phyloP scores from a whole-genome alignment of 2,329 filamentous ascomycete genomes.

The Orbilia javanica region DNA sequence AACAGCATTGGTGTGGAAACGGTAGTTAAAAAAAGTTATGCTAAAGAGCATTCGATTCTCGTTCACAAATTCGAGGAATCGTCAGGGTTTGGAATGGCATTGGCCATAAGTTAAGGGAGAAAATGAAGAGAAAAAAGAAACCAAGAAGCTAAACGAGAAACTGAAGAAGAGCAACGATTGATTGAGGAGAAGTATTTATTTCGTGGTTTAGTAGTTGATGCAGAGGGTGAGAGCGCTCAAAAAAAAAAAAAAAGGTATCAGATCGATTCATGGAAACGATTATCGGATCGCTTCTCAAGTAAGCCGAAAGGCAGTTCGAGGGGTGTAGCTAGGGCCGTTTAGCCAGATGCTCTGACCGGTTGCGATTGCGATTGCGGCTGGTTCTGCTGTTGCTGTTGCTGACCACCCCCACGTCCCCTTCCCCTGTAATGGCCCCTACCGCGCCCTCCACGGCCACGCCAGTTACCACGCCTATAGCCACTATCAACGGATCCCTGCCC shows the following conservation, averaged over 20 bases:
- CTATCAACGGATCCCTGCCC: slow-evolving; percentile 95
- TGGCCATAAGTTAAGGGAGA: neutral
- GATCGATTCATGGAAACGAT: neutral
- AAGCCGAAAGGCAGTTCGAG: neutral
- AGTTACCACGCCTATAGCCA: slow-evolving; percentile 76
- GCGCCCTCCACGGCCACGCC: slow-evolving; percentile 78
- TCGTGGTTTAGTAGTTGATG: neutral
- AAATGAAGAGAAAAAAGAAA: neutral
- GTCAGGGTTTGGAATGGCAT: neutral
- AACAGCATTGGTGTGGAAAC: slow-evolving; percentile 1
- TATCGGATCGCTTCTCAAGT: neutral
- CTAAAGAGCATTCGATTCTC: slow-evolving; percentile 14
- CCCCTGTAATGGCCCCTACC: slow-evolving; percentile 66
- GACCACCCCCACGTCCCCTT: slow-evolving; percentile 67
- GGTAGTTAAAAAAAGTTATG: neutral
- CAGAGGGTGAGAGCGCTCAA: neutral
- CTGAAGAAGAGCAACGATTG: neutral
- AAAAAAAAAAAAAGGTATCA: slow-evolving; percentile 3
- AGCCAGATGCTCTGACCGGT: slow-evolving; percentile 62
- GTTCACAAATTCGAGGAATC: slow-evolving; percentile 22
- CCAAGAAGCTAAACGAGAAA: slow-evolving; percentile 9
- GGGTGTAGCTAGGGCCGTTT: neutral
- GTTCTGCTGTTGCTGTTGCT: slow-evolving; percentile 18
- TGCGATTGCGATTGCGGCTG: slow-evolving; percentile 14
- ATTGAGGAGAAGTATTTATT: neutral